Evolutionary conservation across 2,329 filamentous ascomycete genomes (phyloP), one percentile per base, ranked within the genome.

Genomic region (Hypoxylon sp.): DNA sequence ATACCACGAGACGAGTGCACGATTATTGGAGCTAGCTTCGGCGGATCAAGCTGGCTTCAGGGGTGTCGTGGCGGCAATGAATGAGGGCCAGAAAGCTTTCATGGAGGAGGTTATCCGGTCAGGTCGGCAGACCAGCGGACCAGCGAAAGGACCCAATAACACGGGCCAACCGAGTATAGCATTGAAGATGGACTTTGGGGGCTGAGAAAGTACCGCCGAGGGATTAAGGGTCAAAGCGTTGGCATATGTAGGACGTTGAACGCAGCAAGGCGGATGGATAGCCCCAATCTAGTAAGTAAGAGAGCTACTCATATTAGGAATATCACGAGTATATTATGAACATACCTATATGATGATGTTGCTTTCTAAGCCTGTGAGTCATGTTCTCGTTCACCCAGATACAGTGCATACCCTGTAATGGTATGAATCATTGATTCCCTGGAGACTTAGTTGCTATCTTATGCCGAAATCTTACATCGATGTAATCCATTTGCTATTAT

Each of bases 151-250:
- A 60, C 75, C 67, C 2, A 76, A 81, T 47, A 81, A 80, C 55
- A 84, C 82, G 64, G 86, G 83, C 29, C 89, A 88, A 80, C 96
- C 96, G 11, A 96, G 85, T 70, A 99, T 99, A 85, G 94, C 94
- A 59, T 81, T 99, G 77, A 96, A 97, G 86, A 97, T 98, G 92
- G 87, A 97, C 80, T 98, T 99, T 86, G 89, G 88, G 4, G 81
- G 83, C 17, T 79, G 58, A 76, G 14, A 9, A 37, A 53, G 26
- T 35, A 39, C 3, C 8, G 26, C 26, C 26, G 3, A 5, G 5
- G 29, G 24, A 42, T 51, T 46, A 44, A 19, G n/a, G 48, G 33
- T 47, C 33, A 13, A 5, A 11, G 33, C 39, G 53, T 3, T 33
- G 3, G 17, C 26, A 46, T 50, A 33, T 60, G 46, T 13, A 37